Evolutionary conservation across 495 filamentous ascomycete genomes (phyloP).

Genomic region (Achaetomiella virescens): DNA sequence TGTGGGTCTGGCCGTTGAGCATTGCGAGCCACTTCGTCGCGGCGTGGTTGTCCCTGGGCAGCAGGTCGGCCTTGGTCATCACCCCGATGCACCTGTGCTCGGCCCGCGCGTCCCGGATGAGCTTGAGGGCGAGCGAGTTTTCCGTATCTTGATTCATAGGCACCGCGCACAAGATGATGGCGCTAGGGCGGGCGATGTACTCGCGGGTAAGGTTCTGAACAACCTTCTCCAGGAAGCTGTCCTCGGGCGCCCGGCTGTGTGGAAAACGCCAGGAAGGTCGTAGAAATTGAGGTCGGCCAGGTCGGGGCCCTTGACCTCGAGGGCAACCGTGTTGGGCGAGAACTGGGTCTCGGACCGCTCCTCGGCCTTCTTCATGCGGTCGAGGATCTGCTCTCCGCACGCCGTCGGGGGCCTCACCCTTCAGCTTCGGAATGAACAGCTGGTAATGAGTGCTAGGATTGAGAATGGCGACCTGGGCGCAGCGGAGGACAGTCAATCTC

Average conservation of each 20-base stretch:
- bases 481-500: conserved; percentile 54
- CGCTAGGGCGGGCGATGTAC: conserved; percentile 57
- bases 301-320: conserved; percentile 64
- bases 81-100: conserved; percentile 62
- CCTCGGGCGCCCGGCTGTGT: conserved; percentile 54
- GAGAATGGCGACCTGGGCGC: conserved; percentile 67
- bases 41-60: conserved; percentile 43
- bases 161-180: conserved; percentile 67
- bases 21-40: conserved; percentile 50
- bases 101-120: conserved; percentile 56
- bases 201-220: conserved; percentile 61
- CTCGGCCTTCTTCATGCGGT: conserved; percentile 29
- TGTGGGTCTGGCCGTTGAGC: conserved; percentile 48
- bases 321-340: conserved; percentile 66
- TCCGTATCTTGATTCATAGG: conserved; percentile 70
- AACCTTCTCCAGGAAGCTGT: conserved; percentile 57
- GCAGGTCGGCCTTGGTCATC: conserved; percentile 71
- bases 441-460: conserved; percentile 47
- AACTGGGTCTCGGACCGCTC: conserved; percentile 52
- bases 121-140: conserved; percentile 60
- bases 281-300: conserved; percentile 71
- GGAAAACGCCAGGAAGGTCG: conserved; percentile 75
- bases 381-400: conserved; percentile 25
- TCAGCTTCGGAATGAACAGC: conserved; percentile 43
- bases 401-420: conserved; percentile 23